Percentiles rank a stretch among this genome's conserved stretches.
Evolutionary conservation across 2,329 filamentous ascomycete genomes (phyloP).

Genomic region (Aspergillus brunneoviolaceus): DNA sequence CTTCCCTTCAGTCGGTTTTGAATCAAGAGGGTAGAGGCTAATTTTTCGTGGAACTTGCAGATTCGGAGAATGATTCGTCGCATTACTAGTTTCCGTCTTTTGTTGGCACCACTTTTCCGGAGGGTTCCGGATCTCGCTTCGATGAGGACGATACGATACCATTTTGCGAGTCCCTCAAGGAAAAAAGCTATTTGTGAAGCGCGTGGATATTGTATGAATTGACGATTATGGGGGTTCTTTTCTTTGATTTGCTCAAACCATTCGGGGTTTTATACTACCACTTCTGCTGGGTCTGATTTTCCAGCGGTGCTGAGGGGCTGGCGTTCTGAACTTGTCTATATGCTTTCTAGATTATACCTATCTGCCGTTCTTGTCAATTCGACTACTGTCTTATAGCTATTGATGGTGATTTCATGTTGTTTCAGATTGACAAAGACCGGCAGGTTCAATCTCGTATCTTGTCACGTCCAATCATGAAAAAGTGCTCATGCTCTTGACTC

Average conservation of each 20-base stretch:
- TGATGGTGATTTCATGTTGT: neutral
- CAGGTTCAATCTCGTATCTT: neutral
- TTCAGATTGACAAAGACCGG: too few species aligned
- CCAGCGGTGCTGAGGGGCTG: neutral
- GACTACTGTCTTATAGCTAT: neutral
- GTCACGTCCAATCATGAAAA: neutral
- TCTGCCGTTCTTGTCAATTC: neutral
- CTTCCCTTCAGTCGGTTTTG: too few species aligned
- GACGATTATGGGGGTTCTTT: neutral
- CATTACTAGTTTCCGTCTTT: constrained; percentile 1
- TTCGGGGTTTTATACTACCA: neutral
- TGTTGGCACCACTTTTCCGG: neutral
- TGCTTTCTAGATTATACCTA: neutral
- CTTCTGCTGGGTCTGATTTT: neutral
- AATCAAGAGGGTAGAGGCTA: neutral
- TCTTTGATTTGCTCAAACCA: neutral
- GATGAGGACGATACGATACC: neutral
- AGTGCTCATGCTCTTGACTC: neutral
- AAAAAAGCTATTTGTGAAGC: neutral
- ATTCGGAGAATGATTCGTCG: constrained; percentile 6
- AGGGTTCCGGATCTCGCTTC: neutral
- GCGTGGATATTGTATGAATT: neutral
- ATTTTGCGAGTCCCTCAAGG: neutral
- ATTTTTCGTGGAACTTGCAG: neutral
- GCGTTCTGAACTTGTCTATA: neutral